Base-by-base conservation (phyloP, 2,329 filamentous ascomycete genomes). In the Fusarium sp. region DNA sequence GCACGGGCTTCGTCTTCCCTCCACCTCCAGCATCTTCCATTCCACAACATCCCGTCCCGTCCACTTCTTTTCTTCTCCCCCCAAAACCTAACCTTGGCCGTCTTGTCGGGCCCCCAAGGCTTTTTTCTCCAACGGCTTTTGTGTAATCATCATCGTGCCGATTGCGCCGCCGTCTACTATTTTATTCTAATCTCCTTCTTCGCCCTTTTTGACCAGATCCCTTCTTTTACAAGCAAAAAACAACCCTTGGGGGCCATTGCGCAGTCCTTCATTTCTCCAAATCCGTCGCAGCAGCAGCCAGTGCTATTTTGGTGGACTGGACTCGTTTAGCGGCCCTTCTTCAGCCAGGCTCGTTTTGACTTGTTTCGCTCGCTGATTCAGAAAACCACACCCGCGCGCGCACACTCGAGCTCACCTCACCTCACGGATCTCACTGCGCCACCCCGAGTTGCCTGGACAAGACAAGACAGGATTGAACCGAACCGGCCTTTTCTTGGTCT, bases 381-480 rank as follows among this genome's bases (percentile, higher is more conserved):
- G 48, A 52, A 39, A 73, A 64, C 31, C 43, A 45, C 71, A 45
- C 71, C 13, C 33, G 13, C 35, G 22, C 61, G 22, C 45, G 24
- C 35, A 29, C 57, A 43, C 33, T 22, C 57, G 62, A 41, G 18
- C 41, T 43, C 41, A 43, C 41, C 14, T 48, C 8, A 48, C 8
- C 43, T 48, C 43, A 48, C 65, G 63, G 63, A 75, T 73, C 72
- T 50, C 57, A 71, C 67, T 73, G 73, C 73, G 73, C 73, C 73
- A 75, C 73, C 57, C 48, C 64, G 66, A 66, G 35, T 61, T 68
- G 43, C 62, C 35, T 35, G 67, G 69, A 54, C 16, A 31, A 18
- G 43, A 18, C 43, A 48, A 22, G 14, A 48, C 22, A 48, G 43
- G 14, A 48, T 14, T 8, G 43, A 48, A 48, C 43, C 43, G 22